Conservation (phyloP, 2,329 filamentous ascomycete genomes). For the Davidsoniella neocaledoniae region DNA sequence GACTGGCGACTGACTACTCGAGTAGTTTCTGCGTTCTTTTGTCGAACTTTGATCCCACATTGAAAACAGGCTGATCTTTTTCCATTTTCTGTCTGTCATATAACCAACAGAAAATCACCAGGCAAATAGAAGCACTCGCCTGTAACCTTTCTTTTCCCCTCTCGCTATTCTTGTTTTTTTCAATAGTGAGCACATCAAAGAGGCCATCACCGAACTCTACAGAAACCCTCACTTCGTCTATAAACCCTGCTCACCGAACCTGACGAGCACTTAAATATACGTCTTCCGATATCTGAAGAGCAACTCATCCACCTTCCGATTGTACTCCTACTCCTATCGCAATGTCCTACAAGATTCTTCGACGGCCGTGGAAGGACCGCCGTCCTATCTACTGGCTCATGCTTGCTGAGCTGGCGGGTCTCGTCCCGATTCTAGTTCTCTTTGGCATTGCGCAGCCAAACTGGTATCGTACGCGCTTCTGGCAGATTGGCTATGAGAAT, state of each 20-base stretch:
- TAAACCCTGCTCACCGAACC: neutral
- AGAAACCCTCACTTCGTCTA: neutral
- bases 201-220: no score
- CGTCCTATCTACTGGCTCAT: constrained; percentile 46
- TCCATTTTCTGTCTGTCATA: no score
- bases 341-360: constrained; percentile 35
- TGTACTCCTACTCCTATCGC: neutral
- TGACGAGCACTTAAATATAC: neutral
- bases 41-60: no score
- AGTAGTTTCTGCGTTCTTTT: no score
- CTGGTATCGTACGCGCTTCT: constrained; percentile 53
- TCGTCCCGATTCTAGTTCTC: constrained; percentile 49
- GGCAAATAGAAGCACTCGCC: no score
- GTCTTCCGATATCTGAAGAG: neutral
- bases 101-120: no score
- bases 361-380: constrained; percentile 40
- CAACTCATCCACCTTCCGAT: neutral
- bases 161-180: neutral
- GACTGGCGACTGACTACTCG: neutral
- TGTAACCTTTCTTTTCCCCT: neutral
- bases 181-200: neutral
- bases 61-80: no score
- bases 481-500: constrained; percentile 53
- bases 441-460: constrained; percentile 60
- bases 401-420: constrained; percentile 46